A percentile compares a stretch with the other conserved stretches of the same genome.
Evolutionary conservation across 148 eudicot species (phyloP).

Genomic region (Camellia granthamiana): DNA sequence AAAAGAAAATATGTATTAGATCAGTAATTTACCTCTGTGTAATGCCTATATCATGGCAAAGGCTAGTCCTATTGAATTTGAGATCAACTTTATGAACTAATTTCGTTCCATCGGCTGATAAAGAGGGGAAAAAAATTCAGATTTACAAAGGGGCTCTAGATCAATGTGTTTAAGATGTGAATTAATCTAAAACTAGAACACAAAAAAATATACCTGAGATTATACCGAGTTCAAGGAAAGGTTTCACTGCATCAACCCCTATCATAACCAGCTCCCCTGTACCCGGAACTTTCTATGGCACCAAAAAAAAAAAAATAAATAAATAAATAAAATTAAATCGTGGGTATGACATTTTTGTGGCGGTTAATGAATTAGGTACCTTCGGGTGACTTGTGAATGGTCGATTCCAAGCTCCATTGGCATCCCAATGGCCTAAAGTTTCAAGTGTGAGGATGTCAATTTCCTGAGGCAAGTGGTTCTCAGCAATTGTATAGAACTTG

Average conservation of each 20-base stretch:
- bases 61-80: slow-evolving; percentile 28
- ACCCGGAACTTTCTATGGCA: slow-evolving; percentile 35
- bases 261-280: slow-evolving; percentile 41
- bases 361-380: slow-evolving; percentile 16
- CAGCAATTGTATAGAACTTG: slow-evolving; percentile 32
- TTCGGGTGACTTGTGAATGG: slow-evolving; percentile 51
- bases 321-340: background rate
- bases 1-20: background rate
- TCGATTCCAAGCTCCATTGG: slow-evolving; percentile 37
- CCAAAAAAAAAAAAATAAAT: no score
- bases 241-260: slow-evolving; percentile 38
- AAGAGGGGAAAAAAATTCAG: background rate
- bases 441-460: slow-evolving; percentile 31
- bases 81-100: slow-evolving; percentile 42
- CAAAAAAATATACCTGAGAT: slow-evolving; percentile 32
- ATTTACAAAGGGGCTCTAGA: background rate
- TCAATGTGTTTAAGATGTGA: background rate
- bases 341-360: background rate
- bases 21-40: slow-evolving; percentile 27
- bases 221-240: slow-evolving; percentile 36
- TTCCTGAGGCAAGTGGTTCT: slow-evolving; percentile 46
- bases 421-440: slow-evolving; percentile 34
- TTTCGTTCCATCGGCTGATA: slow-evolving; percentile 37
- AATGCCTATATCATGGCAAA: slow-evolving; percentile 47
- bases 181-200: background rate